A percentile compares a stretch with the other conserved stretches of the same genome.
Conservation (phyloP, 495 filamentous ascomycete species). For the Aspergillus nidulans region DNA sequence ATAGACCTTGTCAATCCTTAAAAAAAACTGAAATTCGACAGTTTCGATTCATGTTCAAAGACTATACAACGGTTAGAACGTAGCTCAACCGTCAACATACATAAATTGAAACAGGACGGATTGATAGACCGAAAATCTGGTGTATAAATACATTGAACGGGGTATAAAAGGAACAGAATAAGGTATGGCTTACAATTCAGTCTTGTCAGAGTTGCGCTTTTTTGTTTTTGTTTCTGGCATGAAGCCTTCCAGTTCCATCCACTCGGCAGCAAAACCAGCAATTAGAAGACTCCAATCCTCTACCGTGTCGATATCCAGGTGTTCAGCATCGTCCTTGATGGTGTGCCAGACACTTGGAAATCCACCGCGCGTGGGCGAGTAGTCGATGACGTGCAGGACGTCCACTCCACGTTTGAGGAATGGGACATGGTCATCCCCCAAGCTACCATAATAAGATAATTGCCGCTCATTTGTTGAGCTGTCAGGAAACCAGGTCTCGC, state of each 20-base stretch:
- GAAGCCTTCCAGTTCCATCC: slow-evolving; percentile 83
- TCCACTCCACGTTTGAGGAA: slow-evolving; percentile 84
- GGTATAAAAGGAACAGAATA: slow-evolving; percentile 13
- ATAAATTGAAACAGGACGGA: neutral
- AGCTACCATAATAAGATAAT: slow-evolving; percentile 43
- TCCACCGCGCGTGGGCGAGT: slow-evolving; percentile 32
- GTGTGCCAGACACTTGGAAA: slow-evolving; percentile 89
- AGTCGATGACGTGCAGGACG: slow-evolving; percentile 81
- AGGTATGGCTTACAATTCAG: slow-evolving; percentile 44
- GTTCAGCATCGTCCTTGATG: slow-evolving; percentile 75
- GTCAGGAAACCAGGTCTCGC: slow-evolving; percentile 48
- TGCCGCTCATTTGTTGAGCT: slow-evolving; percentile 45
- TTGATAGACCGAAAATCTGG: neutral
- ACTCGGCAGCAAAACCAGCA: slow-evolving; percentile 83
- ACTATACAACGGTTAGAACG: slow-evolving; percentile 11
- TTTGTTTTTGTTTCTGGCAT: slow-evolving; percentile 28
- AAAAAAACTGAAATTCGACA: neutral
- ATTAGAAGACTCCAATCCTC: slow-evolving; percentile 83
- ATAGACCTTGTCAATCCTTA: neutral
- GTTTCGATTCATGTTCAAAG: slow-evolving; percentile 2
- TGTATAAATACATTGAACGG: neutral
- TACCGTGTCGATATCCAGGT: slow-evolving; percentile 78
- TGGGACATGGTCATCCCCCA: slow-evolving; percentile 86
- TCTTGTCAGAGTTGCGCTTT: slow-evolving; percentile 22
- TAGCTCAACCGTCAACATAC: neutral